Percentiles rank a stretch among this genome's conserved stretches.
Evolutionary conservation across 495 filamentous ascomycete genomes (phyloP).

Genomic region (Neurospora discreta): DNA sequence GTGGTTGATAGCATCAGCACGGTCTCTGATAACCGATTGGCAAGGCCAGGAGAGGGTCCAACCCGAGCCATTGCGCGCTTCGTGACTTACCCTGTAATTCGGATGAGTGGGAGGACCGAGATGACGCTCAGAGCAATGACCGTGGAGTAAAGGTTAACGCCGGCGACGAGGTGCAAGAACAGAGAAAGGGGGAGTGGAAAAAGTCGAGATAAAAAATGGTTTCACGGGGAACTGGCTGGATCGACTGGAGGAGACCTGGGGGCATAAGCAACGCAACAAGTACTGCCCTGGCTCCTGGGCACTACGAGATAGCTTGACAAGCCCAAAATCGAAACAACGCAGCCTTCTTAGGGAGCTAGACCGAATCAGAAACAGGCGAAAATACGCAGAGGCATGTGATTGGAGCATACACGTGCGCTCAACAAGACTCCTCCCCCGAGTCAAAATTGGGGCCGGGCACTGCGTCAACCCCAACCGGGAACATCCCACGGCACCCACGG

Average conservation of each 20-base stretch:
- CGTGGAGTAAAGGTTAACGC: not conserved
- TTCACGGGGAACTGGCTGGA: not conserved
- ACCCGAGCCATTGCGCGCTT: not conserved
- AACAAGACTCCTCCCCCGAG: not conserved
- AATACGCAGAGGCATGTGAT: slow-evolving; percentile 2
- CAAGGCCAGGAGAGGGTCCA: not conserved
- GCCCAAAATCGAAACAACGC: not conserved
- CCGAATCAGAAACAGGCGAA: slow-evolving; percentile 5
- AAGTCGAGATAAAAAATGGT: slow-evolving; percentile 1
- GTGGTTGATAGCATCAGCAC: slow-evolving; percentile 9
- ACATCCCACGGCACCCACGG: not conserved
- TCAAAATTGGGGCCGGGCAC: not conserved
- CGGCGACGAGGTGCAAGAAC: slow-evolving; percentile 2
- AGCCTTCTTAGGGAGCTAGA: not conserved
- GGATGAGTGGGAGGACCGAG: not conserved
- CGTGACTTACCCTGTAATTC: not conserved
- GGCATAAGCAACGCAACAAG: not conserved
- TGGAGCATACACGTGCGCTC: not conserved
- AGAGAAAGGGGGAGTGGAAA: slow-evolving; percentile 8
- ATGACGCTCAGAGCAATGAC: not conserved
- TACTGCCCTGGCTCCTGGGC: not conserved
- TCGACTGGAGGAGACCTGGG: not conserved
- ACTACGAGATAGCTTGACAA: slow-evolving; percentile 5
- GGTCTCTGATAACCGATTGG: not conserved
- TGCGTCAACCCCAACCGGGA: not conserved